A percentile compares a stretch with the other conserved stretches of the same genome.
These are phyloP conservation scores for Aspergillus transmontanensis DNA, from an alignment of 2,329 filamentous ascomycete species.

Conservation along the genomic window DNA sequence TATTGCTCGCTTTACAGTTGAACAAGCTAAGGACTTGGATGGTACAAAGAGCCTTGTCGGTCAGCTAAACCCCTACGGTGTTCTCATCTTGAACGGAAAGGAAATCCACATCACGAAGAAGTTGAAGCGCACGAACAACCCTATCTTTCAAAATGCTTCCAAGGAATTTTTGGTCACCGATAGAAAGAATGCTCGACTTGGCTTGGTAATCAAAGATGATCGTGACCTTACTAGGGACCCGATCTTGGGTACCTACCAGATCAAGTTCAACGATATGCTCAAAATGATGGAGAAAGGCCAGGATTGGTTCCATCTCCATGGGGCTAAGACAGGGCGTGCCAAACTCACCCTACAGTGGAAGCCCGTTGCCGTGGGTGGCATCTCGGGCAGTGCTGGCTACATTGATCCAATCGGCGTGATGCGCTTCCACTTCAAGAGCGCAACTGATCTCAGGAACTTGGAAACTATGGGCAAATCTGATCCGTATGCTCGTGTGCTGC, in stretches of 20 bases:
- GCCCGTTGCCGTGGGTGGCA: conserved; percentile 82
- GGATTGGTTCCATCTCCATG: conserved; percentile 91
- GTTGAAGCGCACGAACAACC: conserved; percentile 95
- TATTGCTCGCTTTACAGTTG: conserved; percentile 89
- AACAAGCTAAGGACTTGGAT: conserved; percentile 95
- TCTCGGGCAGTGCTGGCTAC: conserved; percentile 79
- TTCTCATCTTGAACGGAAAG: conserved; percentile 86
- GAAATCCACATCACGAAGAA: conserved; percentile 87
- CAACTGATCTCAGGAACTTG: conserved; percentile 81
- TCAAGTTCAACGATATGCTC: conserved; percentile 91
- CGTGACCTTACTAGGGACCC: conserved; percentile 82
- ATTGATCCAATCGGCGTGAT: conserved; percentile 92
- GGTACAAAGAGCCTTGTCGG: conserved; percentile 89
- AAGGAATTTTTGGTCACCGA: conserved; percentile 97
- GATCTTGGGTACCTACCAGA: conserved; percentile 87
- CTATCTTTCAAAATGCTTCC: conserved; percentile 88
- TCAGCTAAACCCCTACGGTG: conserved; percentile 85
- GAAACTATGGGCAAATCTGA: conserved; percentile 97
- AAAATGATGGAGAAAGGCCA: conserved; percentile 89
- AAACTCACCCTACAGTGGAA: conserved; percentile 96
- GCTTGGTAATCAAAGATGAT: conserved; percentile 93
- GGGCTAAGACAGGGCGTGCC: conserved; percentile 77
- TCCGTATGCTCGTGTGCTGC: conserved; percentile 83
- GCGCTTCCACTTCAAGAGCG: conserved; percentile 87
- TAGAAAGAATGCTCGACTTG: conserved; percentile 84